phyloP scores from a whole-genome alignment of 495 filamentous ascomycete genomes.

The Pyrenula massariospora region DNA sequence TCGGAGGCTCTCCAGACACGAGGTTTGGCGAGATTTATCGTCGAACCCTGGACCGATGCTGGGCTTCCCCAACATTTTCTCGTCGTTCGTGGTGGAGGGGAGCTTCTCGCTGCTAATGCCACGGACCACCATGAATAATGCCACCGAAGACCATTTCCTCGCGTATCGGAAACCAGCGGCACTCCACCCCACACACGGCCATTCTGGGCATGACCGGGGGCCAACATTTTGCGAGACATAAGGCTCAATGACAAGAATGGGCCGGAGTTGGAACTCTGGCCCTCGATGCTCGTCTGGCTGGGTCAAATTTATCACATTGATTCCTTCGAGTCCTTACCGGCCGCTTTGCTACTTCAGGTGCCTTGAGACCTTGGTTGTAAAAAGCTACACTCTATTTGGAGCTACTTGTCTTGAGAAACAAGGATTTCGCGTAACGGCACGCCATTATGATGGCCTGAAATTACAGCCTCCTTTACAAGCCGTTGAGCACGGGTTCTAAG shows the following conservation, averaged over 20 bases:
- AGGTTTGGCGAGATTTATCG: neutral
- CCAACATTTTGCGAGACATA: neutral
- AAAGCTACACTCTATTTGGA: too few relatives aligned
- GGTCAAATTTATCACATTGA: too few relatives aligned
- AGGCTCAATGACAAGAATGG: neutral
- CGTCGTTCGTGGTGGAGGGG: neutral
- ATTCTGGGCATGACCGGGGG: neutral
- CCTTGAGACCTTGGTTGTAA: too few relatives aligned
- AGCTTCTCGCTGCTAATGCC: neutral
- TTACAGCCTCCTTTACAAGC: neutral
- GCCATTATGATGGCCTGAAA: neutral
- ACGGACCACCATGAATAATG: neutral
- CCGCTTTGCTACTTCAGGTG: too few relatives aligned
- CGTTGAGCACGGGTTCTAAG: neutral
- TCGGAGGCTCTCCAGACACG: too few relatives aligned
- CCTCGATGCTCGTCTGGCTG: too few relatives aligned
- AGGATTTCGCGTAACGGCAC: too few relatives aligned
- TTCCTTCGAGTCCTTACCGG: too few relatives aligned
- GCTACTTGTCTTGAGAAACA: too few relatives aligned
- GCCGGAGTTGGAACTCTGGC: neutral
- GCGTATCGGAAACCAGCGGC: neutral
- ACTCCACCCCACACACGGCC: neutral
- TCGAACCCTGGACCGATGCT: neutral
- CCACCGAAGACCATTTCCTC: neutral
- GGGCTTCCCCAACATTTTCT: neutral